Conservation (phyloP, 805 yeast species). For the Saturnispora bothae region DNA sequence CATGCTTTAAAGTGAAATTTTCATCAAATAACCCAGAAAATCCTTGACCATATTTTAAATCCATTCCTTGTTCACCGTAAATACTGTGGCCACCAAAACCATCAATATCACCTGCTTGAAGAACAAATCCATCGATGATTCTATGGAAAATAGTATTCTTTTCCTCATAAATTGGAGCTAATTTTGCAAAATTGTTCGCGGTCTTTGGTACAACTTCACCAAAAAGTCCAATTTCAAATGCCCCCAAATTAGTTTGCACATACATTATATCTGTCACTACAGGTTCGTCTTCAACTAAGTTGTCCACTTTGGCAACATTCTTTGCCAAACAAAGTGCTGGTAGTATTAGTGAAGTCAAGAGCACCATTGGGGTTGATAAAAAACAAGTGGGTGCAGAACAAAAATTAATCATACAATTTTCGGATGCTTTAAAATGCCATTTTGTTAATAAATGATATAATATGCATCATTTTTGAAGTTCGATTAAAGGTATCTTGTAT, state of each 20-base stretch:
- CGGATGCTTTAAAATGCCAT: neutral
- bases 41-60: conserved; percentile 35
- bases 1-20: conserved; percentile 41
- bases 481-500: too few relatives aligned
- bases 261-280: conserved; percentile 36
- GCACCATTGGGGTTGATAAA: neutral
- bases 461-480: too few relatives aligned
- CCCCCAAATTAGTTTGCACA: conserved; percentile 31
- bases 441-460: neutral
- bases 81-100: conserved; percentile 77
- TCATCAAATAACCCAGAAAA: conserved; percentile 54
- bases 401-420: too few relatives aligned
- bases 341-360: neutral
- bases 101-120: conserved; percentile 81
- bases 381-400: neutral
- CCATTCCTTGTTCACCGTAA: conserved; percentile 26
- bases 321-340: neutral
- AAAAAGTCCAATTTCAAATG: conserved; percentile 48
- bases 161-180: conserved; percentile 44
- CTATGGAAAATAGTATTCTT: conserved; percentile 53
- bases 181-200: conserved; percentile 44
- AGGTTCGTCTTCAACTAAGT: conserved; percentile 30
- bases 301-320: neutral
- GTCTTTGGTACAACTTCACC: conserved; percentile 59
- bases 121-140: conserved; percentile 61